These are phyloP conservation scores for Furcasterigmium sp. DNA, from an alignment of 2,329 filamentous ascomycete genomes.

Conservation along the genomic window DNA sequence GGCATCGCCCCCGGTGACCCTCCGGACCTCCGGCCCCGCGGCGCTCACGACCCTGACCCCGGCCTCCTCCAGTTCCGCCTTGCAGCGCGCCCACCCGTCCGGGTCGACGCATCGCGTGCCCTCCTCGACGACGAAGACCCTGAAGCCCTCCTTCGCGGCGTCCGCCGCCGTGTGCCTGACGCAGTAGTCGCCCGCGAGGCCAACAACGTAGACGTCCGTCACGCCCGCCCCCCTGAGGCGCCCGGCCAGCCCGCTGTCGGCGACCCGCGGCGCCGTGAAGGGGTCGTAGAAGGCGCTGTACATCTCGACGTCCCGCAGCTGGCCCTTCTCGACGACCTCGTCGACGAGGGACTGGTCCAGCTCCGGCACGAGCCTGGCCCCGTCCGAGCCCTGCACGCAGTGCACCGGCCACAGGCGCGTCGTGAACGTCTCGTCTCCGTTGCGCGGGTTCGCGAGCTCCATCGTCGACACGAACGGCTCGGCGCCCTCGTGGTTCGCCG, in stretches of 20 bases:
- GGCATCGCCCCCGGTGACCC: conserved; percentile 25
- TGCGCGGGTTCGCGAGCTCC: conserved; percentile 61
- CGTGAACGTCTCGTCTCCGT: conserved; percentile 56
- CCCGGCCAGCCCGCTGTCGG: conserved; percentile 57
- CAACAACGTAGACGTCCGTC: conserved; percentile 80
- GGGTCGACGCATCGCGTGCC: conserved; percentile 69
- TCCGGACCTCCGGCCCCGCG: conserved; percentile 49
- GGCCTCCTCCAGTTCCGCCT: conserved; percentile 44
- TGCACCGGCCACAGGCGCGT: conserved; percentile 84
- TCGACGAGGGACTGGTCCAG: conserved; percentile 59
- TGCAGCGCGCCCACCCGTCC: conserved; percentile 49
- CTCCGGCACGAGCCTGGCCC: conserved; percentile 69
- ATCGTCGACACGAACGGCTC: conserved; percentile 61
- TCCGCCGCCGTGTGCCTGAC: conserved; percentile 79
- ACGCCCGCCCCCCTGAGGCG: conserved; percentile 52
- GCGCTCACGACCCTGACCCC: conserved; percentile 61
- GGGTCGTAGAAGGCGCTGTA: conserved; percentile 88
- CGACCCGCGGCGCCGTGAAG: conserved; percentile 56
- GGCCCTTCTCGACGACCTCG: conserved; percentile 71
- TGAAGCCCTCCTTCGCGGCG: conserved; percentile 69
- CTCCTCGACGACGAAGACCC: conserved; percentile 71
- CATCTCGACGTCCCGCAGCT: conserved; percentile 74
- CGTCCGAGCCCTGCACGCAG: conserved; percentile 71
- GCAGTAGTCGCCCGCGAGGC: conserved; percentile 85
- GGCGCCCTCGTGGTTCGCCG: conserved; percentile 66